Percentiles rank a stretch among this genome's conserved stretches.
Evolutionary conservation across 2,329 filamentous ascomycete genomes (phyloP).

Genomic region (Pseudogymnoascus sp.): DNA sequence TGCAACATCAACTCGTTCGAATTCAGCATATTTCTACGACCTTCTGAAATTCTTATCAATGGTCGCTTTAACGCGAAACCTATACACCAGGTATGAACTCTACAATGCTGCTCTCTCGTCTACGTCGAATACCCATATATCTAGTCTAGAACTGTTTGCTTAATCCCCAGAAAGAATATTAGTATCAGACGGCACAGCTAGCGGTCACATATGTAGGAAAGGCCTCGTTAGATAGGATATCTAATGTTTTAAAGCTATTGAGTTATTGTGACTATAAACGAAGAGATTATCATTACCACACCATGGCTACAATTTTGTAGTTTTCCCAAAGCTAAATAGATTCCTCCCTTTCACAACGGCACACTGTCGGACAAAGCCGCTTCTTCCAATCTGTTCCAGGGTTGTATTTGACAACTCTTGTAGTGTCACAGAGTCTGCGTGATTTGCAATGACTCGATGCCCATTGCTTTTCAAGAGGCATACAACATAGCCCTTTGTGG

Average conservation of each 20-base stretch:
- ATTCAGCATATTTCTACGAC: not conserved
- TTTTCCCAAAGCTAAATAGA: slow-evolving; percentile 28
- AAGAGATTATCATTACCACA: not conserved
- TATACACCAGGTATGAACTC: not conserved
- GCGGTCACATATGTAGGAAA: not conserved
- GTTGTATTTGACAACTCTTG: slow-evolving; percentile 33
- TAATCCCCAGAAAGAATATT: not conserved
- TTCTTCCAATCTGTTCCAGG: slow-evolving; percentile 41
- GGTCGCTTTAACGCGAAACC: not conserved
- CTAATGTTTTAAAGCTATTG: not conserved
- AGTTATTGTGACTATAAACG: not conserved
- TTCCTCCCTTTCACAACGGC: slow-evolving; percentile 28
- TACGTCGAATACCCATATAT: not conserved
- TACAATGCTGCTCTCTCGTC: not conserved
- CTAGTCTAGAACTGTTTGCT: not conserved
- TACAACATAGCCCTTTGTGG: slow-evolving; percentile 41
- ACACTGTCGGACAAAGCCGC: slow-evolving; percentile 35
- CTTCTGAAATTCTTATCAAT: not conserved
- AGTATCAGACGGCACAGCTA: not conserved
- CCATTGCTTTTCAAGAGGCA: slow-evolving; percentile 40
- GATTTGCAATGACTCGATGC: slow-evolving; percentile 49
- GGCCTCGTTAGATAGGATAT: not conserved
- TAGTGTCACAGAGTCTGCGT: slow-evolving; percentile 42
- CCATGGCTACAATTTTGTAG: slow-evolving; percentile 13
- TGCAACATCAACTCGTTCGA: not conserved